Evolutionary conservation across 2,329 filamentous ascomycete species (phyloP).

Genomic region (Cordyceps fumosorosea): DNA sequence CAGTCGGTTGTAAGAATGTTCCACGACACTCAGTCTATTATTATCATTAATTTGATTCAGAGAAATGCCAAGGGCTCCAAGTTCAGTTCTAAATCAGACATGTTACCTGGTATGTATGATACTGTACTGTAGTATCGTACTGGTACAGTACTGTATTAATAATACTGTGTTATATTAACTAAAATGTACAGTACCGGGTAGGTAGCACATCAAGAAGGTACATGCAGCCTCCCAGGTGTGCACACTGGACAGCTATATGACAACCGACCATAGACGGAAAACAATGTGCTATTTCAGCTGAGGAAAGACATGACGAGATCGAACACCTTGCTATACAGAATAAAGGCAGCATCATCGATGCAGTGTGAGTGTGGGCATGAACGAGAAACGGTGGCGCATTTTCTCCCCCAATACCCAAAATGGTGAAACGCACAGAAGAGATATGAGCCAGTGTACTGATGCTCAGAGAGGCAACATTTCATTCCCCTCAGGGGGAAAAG

Average conservation of each 20-base stretch:
- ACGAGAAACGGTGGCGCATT: conserved; percentile 11
- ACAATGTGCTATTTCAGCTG: conserved; percentile 1
- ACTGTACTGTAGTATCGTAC: no score
- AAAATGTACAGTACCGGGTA: not conserved
- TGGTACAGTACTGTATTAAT: no score
- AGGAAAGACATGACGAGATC: conserved; percentile 7
- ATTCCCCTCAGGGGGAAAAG: conserved; percentile 1
- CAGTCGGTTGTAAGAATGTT: not conserved
- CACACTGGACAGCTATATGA: conserved; percentile 14
- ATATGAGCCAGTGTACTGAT: not conserved
- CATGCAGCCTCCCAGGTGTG: conserved; percentile 15
- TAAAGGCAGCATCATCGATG: not conserved
- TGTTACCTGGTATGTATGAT: no score
- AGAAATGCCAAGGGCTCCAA: no score
- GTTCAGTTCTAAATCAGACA: no score
- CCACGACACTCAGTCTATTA: not conserved
- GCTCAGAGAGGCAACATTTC: conserved; percentile 5
- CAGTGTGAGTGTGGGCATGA: conserved; percentile 10
- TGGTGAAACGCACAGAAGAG: not conserved
- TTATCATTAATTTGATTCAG: not conserved
- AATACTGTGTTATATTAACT: no score
- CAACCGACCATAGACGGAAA: conserved; percentile 1
- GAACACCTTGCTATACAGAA: conserved; percentile 11
- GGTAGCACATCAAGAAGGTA: conserved; percentile 4
- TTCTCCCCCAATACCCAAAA: conserved; percentile 9